phyloP scores from a whole-genome alignment of 257 asterid genomes.

The Solanum dulcamara region DNA sequence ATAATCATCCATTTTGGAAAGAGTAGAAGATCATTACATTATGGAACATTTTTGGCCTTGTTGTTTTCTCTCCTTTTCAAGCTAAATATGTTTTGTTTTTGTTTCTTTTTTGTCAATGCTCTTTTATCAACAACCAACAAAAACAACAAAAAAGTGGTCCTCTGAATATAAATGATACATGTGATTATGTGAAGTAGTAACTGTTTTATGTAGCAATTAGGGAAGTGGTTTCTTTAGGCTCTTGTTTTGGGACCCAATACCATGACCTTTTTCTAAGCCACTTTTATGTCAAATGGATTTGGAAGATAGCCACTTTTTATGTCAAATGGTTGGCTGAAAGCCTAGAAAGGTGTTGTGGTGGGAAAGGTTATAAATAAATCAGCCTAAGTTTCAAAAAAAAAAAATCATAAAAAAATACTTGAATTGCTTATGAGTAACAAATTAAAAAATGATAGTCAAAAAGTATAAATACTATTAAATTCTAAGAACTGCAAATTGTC shows the following conservation, averaged over 20 bases:
- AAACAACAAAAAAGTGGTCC: not conserved
- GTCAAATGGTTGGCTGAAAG: not conserved
- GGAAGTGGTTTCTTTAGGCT: not conserved
- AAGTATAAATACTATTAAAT: not conserved
- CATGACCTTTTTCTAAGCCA: not conserved
- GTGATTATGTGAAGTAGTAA: not conserved
- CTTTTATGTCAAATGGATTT: not conserved
- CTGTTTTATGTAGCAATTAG: not conserved
- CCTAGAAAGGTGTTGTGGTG: not conserved
- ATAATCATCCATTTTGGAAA: not conserved
- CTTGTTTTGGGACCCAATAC: not conserved
- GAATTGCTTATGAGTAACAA: not conserved
- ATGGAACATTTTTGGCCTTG: not conserved
- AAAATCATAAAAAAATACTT: not conserved
- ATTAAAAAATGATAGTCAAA: not conserved
- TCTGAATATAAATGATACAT: not conserved
- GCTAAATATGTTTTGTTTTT: not conserved
- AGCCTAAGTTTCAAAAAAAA: not conserved
- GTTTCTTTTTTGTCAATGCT: not conserved
- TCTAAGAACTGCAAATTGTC: not conserved
- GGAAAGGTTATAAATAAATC: not conserved
- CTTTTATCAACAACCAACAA: not conserved
- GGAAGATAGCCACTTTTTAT: not conserved
- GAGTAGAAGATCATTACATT: not conserved
- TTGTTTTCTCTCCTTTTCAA: not conserved